phyloP scores from a whole-genome alignment of 2,329 filamentous ascomycete genomes.

The Trichoderma semiorbis region DNA sequence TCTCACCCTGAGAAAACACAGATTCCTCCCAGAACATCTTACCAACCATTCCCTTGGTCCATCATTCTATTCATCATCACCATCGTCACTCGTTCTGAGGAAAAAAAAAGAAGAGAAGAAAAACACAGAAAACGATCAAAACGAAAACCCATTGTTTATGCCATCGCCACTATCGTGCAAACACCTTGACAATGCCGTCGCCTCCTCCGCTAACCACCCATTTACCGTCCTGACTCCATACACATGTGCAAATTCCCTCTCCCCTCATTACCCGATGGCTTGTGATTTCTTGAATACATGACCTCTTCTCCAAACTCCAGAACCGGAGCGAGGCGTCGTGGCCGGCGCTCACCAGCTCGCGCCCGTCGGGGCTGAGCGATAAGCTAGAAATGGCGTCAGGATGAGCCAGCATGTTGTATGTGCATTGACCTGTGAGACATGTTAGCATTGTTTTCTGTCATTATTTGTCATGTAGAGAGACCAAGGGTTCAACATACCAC shows the following conservation, averaged over 20 bases:
- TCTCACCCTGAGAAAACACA: neutral
- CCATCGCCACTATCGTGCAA: slow-evolving; percentile 47
- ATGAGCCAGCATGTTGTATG: slow-evolving; percentile 97
- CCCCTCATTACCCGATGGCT: slow-evolving; percentile 91
- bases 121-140: neutral
- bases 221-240: slow-evolving; percentile 92
- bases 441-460: neutral
- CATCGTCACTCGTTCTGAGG: neutral
- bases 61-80: slow-evolving; percentile 9
- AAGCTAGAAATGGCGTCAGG: slow-evolving; percentile 89
- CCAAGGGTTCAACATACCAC: slow-evolving; percentile 66
- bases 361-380: slow-evolving; percentile 86
- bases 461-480: neutral
- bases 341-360: slow-evolving; percentile 90
- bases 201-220: slow-evolving; percentile 94
- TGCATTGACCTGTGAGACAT: slow-evolving; percentile 79
- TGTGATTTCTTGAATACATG: slow-evolving; percentile 92
- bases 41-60: neutral
- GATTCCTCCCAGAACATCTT: neutral
- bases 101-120: neutral
- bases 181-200: slow-evolving; percentile 95
- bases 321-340: slow-evolving; percentile 95
- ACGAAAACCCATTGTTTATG: neutral
- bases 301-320: slow-evolving; percentile 94
- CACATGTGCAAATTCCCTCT: slow-evolving; percentile 89